Base-by-base conservation (phyloP, 306 rosid species). In the Begonia peltatifolia region DNA sequence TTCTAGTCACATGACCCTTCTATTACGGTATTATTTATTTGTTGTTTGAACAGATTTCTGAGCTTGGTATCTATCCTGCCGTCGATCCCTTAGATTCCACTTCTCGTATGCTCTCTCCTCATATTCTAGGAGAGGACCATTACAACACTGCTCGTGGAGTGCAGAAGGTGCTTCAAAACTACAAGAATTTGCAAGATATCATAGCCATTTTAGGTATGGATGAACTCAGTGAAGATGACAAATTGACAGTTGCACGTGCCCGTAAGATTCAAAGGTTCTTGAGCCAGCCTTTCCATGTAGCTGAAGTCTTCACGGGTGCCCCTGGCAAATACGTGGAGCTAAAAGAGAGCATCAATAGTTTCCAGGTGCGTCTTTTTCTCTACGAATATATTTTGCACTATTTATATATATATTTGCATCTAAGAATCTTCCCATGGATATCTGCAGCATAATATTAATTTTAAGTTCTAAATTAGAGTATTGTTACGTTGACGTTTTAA, bases 121-220 rank as follows among this genome's bases (percentile, higher is more conserved):
- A 76, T 54, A 81, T 84, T 63, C 76, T 87, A 84, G 96, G 96
- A 20, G 79, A 78, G 66, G 87, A 62, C 0, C 96, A 87, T 73
- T 87, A 87, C 9, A 76, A 84, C 64, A 80, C 94, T 61, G 96
- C 96, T 74, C 94, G 96, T 72, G 94, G 96, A 42, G 94, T 87
- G 14, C 96, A 87, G 74, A 76, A 81, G 56, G 81, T 87, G 41
- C 87, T 87, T 52, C 96, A 87, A 68, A 79, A 84, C 68, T 87
- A 87, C 83, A 87, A 84, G 94, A 87, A 87, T 79, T 81, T 87
- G 68, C 96, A 87, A 63, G 96, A 87, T 79, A 87, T 87, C 51
- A 87, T 87, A 71, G 96, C 96, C 18, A 87, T 87, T 84, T 69
- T 87, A 79, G 96, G 96, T 56, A 87, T 87, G 96, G 96, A 87